Evolutionary conservation across 2,329 filamentous ascomycete genomes (phyloP), one percentile per base, ranked within the genome.

Genomic region (Stromatinia cepivora): DNA sequence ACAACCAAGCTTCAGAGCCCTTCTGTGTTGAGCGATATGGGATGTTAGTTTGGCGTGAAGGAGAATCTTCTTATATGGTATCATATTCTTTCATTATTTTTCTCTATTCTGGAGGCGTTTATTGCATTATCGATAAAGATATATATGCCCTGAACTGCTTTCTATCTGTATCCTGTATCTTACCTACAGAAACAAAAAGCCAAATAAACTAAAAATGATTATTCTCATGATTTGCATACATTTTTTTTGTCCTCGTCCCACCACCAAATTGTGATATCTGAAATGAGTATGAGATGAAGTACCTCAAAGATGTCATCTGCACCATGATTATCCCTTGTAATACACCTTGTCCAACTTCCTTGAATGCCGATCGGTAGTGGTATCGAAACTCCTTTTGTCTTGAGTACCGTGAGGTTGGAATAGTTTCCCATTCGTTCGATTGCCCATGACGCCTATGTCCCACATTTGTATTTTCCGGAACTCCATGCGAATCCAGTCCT

Each of bases 401-500:
- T 28, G 31, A 52, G 46, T 63, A 20, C 31, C 61, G 34, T 50
- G 7, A 20, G 31, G 8, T 28, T 63, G 61, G 31, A 28, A 39
- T 63, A 25, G 20, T 63, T 20, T 8, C 46, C 59, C 45, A 50
- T 63, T 63, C 22, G 31, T 63, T 36, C 13, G 31, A 63, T 52
- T 63, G 46, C 31, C 46, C 61, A 39, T 50, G n/a, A 39, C 61
- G n/a, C 46, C 61, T 10, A 63, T 28, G n/a, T 52, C 61, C 46
- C 46, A 52, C 22, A 52, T 63, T 39, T 63, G 46, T 52, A 63
- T 20, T 25, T 52, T 52, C 46, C 61, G 46, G 31, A 63, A 63
- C 61, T 63, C 61, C 61, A 52, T 63, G 31, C 61, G 22, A 52
- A 63, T 20, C 46, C 61, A 63, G n/a, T 46, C 61, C 61, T 52